Conservation (phyloP, 371 early-diverging fungal genomes). For the Entomophthora muscae region DNA sequence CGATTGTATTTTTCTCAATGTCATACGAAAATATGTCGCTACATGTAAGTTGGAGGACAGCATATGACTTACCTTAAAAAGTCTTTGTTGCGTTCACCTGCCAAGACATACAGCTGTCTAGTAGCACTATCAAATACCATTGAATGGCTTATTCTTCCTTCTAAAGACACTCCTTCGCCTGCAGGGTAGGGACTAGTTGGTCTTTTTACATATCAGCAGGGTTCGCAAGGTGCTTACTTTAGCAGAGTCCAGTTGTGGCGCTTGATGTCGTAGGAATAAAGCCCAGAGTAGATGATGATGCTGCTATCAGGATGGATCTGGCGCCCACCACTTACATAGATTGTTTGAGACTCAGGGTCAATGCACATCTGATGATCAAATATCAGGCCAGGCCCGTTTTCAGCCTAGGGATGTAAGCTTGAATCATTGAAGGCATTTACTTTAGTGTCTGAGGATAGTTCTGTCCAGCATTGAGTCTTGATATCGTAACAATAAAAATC, state of each 20-base stretch:
- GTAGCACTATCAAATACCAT: slow-evolving; percentile 62
- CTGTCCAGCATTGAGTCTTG: slow-evolving; percentile 41
- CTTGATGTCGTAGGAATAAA: slow-evolving; percentile 59
- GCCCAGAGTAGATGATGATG: slow-evolving; percentile 54
- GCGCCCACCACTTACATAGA: slow-evolving; percentile 88
- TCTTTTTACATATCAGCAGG: background rate
- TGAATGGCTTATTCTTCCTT: slow-evolving; percentile 72
- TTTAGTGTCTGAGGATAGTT: slow-evolving; percentile 52
- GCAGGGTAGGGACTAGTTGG: background rate
- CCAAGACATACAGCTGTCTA: slow-evolving; percentile 68
- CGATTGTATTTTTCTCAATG: slow-evolving; percentile 45
- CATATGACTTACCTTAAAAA: slow-evolving; percentile 15
- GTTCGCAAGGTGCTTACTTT: slow-evolving; percentile 16
- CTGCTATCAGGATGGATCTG: slow-evolving; percentile 35
- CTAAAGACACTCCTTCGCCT: slow-evolving; percentile 21
- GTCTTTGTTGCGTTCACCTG: slow-evolving; percentile 70
- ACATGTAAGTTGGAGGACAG: slow-evolving; percentile 8
- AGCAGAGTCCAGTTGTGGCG: slow-evolving; percentile 42
- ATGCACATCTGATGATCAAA: slow-evolving; percentile 92
- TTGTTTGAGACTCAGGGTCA: slow-evolving; percentile 38
- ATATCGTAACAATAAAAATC: slow-evolving; percentile 83
- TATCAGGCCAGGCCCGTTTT: slow-evolving; percentile 74
- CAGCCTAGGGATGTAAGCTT: slow-evolving; percentile 16
- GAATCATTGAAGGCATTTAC: slow-evolving; percentile 15
- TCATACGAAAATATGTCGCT: slow-evolving; percentile 67